phyloP scores from a whole-genome alignment of 768 basidiomycete genomes.

The Artomyces pyxidatus region DNA sequence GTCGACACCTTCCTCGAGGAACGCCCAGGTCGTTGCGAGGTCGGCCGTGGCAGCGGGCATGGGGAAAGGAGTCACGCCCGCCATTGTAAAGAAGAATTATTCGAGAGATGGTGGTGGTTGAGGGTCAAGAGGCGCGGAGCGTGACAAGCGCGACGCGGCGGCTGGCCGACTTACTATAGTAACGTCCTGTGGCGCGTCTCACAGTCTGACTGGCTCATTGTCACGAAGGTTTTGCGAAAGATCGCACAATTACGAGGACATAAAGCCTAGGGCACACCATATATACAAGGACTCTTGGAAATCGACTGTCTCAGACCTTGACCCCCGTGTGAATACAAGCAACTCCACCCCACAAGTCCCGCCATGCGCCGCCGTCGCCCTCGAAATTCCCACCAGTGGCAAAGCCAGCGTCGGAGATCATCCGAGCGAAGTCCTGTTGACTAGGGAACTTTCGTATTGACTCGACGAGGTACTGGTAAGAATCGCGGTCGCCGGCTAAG shows the following conservation, averaged over 20 bases:
- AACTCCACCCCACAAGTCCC: constrained; percentile 80
- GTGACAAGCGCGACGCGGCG: neutral
- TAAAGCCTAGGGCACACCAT: neutral
- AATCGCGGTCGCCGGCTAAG: constrained; percentile 87
- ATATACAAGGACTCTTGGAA: neutral
- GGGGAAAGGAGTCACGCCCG: constrained; percentile 8
- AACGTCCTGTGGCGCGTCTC: too few species aligned
- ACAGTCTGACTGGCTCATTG: too few species aligned
- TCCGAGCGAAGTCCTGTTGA: constrained; percentile 78
- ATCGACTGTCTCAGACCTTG: constrained; percentile 40
- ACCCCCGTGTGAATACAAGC: constrained; percentile 81
- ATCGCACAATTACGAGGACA: too few species aligned
- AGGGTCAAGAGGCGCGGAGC: constrained; percentile 4
- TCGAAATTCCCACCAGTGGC: constrained; percentile 49
- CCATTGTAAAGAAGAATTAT: constrained; percentile 4
- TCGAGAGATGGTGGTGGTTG: constrained; percentile 5
- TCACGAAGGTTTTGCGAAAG: too few species aligned
- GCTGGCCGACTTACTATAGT: too few species aligned
- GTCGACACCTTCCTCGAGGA: constrained; percentile 81
- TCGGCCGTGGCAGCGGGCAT: constrained; percentile 66
- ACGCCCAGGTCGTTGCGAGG: constrained; percentile 79
- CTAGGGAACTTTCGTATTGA: constrained; percentile 91
- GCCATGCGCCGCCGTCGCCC: constrained; percentile 78
- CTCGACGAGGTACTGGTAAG: constrained; percentile 97
- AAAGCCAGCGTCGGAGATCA: constrained; percentile 87